phyloP scores from a whole-genome alignment of 2,329 filamentous ascomycete genomes.

The Verticillium dahliae region DNA sequence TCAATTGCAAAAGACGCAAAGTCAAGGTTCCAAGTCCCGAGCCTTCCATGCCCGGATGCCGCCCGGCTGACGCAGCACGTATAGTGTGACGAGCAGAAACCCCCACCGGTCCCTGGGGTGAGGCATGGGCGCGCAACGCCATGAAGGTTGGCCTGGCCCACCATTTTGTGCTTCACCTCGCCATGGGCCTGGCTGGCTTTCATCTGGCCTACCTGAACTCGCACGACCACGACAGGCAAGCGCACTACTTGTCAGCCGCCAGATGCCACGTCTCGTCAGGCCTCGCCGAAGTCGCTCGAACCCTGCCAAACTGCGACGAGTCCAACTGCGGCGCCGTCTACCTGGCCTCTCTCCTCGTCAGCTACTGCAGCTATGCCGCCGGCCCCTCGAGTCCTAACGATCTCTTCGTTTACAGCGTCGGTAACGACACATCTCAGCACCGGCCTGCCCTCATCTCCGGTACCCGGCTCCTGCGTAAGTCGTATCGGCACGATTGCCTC shows the following conservation, averaged over 20 bases:
- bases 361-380: conserved; percentile 22
- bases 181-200: conserved; percentile 18
- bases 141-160: conserved; percentile 19
- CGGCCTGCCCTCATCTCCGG: conserved; percentile 5
- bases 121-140: conserved; percentile 21
- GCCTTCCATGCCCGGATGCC: not conserved
- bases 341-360: conserved; percentile 18
- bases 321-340: conserved; percentile 22
- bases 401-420: conserved; percentile 18
- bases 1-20: conserved; percentile 23
- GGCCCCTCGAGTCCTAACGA: conserved; percentile 19
- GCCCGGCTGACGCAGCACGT: not conserved
- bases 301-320: conserved; percentile 15
- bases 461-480: conserved; percentile 1
- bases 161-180: conserved; percentile 21
- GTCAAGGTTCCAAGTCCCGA: conserved; percentile 16
- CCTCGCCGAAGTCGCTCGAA: conserved; percentile 17
- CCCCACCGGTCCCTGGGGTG: conserved; percentile 12
- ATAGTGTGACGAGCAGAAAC: conserved; percentile 25
- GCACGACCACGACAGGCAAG: not conserved
- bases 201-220: conserved; percentile 16
- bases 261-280: conserved; percentile 17
- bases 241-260: conserved; percentile 14
- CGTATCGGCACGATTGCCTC: conserved; percentile 2
- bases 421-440: conserved; percentile 3